Conservation (phyloP, 2,329 filamentous ascomycete genomes). For the Aspergillus versicolor region DNA sequence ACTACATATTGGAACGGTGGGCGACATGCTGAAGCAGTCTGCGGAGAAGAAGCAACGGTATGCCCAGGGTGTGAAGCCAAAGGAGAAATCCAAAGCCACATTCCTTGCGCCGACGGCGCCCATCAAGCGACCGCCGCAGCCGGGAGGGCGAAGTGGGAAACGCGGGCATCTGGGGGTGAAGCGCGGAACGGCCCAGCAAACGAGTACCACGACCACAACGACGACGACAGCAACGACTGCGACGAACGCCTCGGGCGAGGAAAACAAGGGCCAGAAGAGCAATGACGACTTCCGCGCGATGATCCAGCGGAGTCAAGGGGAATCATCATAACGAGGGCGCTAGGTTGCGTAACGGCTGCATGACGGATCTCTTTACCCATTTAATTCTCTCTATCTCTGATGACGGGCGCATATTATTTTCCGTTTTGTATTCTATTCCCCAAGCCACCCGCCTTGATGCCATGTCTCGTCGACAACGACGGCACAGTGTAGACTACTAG, state of each 20-base stretch:
- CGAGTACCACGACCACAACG: constrained; percentile 22
- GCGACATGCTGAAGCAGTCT: constrained; percentile 48
- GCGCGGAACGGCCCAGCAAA: constrained; percentile 25
- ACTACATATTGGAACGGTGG: constrained; percentile 52
- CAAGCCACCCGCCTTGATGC: not conserved
- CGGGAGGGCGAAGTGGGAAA: constrained; percentile 42
- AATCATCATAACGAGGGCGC: constrained; percentile 18
- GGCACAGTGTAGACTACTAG: constrained; percentile 4
- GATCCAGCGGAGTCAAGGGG: constrained; percentile 44
- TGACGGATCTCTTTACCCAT: constrained; percentile 23
- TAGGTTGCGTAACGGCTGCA: constrained; percentile 21
- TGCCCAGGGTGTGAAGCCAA: constrained; percentile 39
- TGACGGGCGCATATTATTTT: constrained; percentile 16
- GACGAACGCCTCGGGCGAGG: constrained; percentile 22
- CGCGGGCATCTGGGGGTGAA: constrained; percentile 53
- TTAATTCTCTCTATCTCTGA: constrained; percentile 10
- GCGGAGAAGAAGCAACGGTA: constrained; percentile 43
- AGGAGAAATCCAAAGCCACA: constrained; percentile 30
- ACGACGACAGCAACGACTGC: constrained; percentile 18
- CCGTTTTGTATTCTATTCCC: constrained; percentile 8
- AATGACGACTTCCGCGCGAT: constrained; percentile 59
- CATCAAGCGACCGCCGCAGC: constrained; percentile 48
- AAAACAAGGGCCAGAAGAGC: constrained; percentile 47
- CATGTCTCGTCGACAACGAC: not conserved
- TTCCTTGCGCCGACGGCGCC: constrained; percentile 33